Percentiles rank a stretch among this genome's conserved stretches.
Evolutionary conservation across 106 monocot species (phyloP).

Genomic region (Acorus gramineus): DNA sequence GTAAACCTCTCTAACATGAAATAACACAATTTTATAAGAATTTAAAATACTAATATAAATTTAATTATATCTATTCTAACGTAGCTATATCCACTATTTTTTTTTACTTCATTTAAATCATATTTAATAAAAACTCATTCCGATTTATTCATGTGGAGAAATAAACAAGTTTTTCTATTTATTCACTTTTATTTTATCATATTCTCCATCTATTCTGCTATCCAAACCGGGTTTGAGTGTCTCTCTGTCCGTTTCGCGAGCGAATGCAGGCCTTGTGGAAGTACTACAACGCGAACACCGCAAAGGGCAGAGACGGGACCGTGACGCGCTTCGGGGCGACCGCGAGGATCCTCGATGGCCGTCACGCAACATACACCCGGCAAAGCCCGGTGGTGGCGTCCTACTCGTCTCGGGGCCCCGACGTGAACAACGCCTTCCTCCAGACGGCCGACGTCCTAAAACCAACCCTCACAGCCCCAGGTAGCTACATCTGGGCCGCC

Average conservation of each 20-base stretch:
- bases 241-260: neutral
- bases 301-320: conserved; percentile 19
- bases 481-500: conserved; percentile 61
- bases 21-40: too few species aligned
- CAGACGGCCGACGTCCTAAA: conserved; percentile 66
- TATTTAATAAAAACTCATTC: too few species aligned
- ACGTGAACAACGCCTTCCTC: conserved; percentile 41
- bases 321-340: conserved; percentile 33
- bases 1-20: too few species aligned
- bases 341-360: conserved; percentile 46
- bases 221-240: too few species aligned
- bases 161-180: too few species aligned
- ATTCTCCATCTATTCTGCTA: too few species aligned
- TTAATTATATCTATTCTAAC: too few species aligned
- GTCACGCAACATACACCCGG: conserved; percentile 38
- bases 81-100: too few species aligned
- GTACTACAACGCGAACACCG: conserved; percentile 47
- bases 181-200: too few species aligned
- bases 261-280: conserved; percentile 34
- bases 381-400: conserved; percentile 38
- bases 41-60: too few species aligned
- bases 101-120: too few species aligned
- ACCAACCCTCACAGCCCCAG: conserved; percentile 70
- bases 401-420: conserved; percentile 76
- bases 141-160: too few species aligned